Base-by-base conservation (phyloP, 2,329 filamentous ascomycete genomes). In the Dactylellina sp. region DNA sequence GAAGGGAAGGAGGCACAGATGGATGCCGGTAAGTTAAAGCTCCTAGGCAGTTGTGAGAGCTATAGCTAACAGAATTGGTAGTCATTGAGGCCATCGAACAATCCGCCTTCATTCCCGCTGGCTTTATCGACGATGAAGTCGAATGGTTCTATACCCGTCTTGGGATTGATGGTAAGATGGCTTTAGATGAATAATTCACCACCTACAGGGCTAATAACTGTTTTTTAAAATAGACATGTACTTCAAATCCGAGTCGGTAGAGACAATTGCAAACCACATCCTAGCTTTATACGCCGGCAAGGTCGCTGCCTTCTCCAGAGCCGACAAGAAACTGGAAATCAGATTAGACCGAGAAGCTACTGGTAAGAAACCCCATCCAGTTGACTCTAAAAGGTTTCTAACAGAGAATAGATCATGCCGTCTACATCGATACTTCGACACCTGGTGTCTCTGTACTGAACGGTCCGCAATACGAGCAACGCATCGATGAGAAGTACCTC, bases 101-200 rank as follows among this genome's bases (percentile, higher is more conserved):
- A 76, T 91, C 89, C 80, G 91, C 89, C 72, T 97, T 96, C 87
- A 91, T 99, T 75, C 95, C 95, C 1, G 86, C 87, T 66, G 85
- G 90, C 59, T 91, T 96, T 77, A 86, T 97, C 76, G 91, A 96
- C 76, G 86, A 89, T 24, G 93, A 99, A 83, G 91, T 93, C 57
- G 86, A 88, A 72, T 99, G 95, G 94, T 99, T 99, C 85, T 99
- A 99, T 85, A 91, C 95, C 81, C 91, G 96, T 82, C 88, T 99
- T 22, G 95, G 95, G 78, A 99, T 99, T 79, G 95, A 99, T 80
- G 95, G 76, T 78, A 49, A 56, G 75, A 46, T 40, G 9, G 18
- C 50, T 24, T 7, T 11, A 2, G 14, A 25, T 55, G 24, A 6
- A 16, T n/a, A 25, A 28, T 22, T 9, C 7, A 25, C n/a, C 12